phyloP scores from a whole-genome alignment of 2,329 filamentous ascomycete species.

The Apiospora marii region DNA sequence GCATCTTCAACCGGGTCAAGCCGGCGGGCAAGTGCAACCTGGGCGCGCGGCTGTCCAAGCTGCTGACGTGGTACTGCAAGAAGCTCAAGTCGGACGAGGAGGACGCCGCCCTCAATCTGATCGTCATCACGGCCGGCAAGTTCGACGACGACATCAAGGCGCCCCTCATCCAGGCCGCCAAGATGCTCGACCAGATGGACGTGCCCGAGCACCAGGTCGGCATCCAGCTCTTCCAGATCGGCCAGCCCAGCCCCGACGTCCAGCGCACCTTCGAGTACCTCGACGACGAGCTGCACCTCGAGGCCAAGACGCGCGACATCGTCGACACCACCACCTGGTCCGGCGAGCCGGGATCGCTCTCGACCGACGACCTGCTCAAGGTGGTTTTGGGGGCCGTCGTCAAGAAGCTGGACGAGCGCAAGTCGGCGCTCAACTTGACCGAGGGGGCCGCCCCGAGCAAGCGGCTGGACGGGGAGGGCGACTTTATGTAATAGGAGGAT shows the following conservation, averaged over 20 bases:
- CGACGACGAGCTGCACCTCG: conserved; percentile 71
- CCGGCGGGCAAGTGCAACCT: conserved; percentile 80
- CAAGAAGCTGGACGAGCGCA: conserved; percentile 64
- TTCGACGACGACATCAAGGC: conserved; percentile 81
- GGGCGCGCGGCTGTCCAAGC: conserved; percentile 72
- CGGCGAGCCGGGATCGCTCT: conserved; percentile 67
- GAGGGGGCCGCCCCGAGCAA: neutral
- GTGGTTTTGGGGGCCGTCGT: conserved; percentile 81
- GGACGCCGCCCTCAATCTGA: conserved; percentile 85
- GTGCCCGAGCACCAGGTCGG: conserved; percentile 85
- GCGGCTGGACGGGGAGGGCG: neutral
- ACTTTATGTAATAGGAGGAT: neutral
- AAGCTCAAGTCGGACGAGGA: conserved; percentile 61
- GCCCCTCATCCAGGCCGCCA: conserved; percentile 71
- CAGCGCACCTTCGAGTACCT: conserved; percentile 69
- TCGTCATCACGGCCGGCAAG: conserved; percentile 89
- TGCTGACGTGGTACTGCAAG: conserved; percentile 76
- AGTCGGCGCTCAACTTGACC: conserved; percentile 1
- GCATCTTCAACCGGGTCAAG: conserved; percentile 73
- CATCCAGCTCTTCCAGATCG: conserved; percentile 96
- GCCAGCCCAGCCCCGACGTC: conserved; percentile 71
- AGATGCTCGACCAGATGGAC: conserved; percentile 72
- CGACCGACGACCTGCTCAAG: conserved; percentile 79
- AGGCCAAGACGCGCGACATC: conserved; percentile 76
- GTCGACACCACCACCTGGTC: conserved; percentile 89